These are phyloP conservation scores for Chaetomiaceae sp. DNA, from an alignment of 2,329 filamentous ascomycete genomes.

Conservation along the genomic window DNA sequence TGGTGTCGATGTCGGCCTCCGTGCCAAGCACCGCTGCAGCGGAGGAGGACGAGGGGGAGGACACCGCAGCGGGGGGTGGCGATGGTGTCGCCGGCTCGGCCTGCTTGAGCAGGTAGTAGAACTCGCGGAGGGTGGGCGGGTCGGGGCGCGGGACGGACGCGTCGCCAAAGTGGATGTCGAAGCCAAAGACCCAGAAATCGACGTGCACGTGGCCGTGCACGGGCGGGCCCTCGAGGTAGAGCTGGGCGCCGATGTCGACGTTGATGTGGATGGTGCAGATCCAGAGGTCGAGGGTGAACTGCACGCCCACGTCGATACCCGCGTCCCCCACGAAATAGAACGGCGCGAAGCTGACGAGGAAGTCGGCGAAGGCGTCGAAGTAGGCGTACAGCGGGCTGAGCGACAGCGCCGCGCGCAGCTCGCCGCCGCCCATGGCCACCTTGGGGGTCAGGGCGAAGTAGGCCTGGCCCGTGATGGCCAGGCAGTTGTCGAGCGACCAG, in stretches of 20 bases:
- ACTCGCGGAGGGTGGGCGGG: background rate
- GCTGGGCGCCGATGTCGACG: slow-evolving; percentile 3
- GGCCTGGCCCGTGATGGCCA: slow-evolving; percentile 35
- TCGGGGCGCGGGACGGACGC: too few species aligned
- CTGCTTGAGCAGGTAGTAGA: slow-evolving; percentile 1
- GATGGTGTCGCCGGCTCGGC: background rate
- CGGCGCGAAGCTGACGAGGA: slow-evolving; percentile 13
- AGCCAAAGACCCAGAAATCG: slow-evolving; percentile 12
- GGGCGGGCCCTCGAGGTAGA: slow-evolving; percentile 8
- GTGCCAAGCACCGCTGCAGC: too few species aligned
- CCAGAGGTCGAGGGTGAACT: slow-evolving; percentile 8
- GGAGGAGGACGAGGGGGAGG: background rate
- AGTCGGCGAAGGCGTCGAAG: slow-evolving; percentile 13
- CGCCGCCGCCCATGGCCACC: slow-evolving; percentile 37
- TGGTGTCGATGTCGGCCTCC: too few species aligned
- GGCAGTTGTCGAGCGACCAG: slow-evolving; percentile 28
- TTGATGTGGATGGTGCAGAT: slow-evolving; percentile 6
- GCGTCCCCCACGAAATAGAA: slow-evolving; percentile 1
- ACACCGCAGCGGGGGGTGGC: background rate
- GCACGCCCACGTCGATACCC: slow-evolving; percentile 5
- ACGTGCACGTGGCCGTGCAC: slow-evolving; percentile 9
- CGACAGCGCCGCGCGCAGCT: slow-evolving; percentile 24
- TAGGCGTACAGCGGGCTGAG: slow-evolving; percentile 5
- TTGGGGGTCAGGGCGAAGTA: slow-evolving; percentile 44
- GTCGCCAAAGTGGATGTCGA: slow-evolving; percentile 13